phyloP scores from a whole-genome alignment of 2,329 filamentous ascomycete species.

The Cercospora sp. region DNA sequence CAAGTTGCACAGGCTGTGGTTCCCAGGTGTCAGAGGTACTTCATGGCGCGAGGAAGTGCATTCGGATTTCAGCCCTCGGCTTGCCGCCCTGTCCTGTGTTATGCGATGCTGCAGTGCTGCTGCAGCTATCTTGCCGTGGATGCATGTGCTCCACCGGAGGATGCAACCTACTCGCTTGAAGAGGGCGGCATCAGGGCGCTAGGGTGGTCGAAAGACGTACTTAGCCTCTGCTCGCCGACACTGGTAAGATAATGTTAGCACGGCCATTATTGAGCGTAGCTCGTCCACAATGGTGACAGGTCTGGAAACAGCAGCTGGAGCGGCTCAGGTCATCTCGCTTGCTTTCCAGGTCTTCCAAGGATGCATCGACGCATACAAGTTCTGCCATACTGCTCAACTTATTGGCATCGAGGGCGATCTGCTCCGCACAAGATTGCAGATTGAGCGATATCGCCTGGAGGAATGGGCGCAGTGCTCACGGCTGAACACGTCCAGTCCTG shows the following conservation, averaged over 20 bases:
- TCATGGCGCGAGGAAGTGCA: neutral
- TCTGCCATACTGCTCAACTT: neutral
- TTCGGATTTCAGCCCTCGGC: neutral
- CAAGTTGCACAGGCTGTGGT: neutral
- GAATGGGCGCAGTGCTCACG: neutral
- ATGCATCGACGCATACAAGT: neutral
- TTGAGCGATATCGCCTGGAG: constrained; percentile 1
- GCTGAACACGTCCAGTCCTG: neutral
- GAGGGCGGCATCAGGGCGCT: neutral
- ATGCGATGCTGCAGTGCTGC: neutral
- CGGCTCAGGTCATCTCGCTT: neutral
- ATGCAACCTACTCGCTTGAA: neutral
- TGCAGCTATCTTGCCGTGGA: neutral
- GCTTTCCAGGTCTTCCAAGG: neutral
- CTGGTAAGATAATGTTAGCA: neutral
- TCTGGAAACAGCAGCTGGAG: neutral
- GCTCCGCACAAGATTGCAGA: neutral
- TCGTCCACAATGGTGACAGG: neutral
- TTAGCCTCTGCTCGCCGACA: neutral
- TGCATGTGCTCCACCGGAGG: neutral
- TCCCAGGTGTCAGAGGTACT: neutral
- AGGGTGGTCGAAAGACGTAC: neutral
- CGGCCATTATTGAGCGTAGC: neutral
- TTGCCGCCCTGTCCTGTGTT: neutral
- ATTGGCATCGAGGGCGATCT: neutral